Evolutionary conservation across 352 stramenopile genomes (phyloP).

Genomic region (Pythium folliculosum): DNA sequence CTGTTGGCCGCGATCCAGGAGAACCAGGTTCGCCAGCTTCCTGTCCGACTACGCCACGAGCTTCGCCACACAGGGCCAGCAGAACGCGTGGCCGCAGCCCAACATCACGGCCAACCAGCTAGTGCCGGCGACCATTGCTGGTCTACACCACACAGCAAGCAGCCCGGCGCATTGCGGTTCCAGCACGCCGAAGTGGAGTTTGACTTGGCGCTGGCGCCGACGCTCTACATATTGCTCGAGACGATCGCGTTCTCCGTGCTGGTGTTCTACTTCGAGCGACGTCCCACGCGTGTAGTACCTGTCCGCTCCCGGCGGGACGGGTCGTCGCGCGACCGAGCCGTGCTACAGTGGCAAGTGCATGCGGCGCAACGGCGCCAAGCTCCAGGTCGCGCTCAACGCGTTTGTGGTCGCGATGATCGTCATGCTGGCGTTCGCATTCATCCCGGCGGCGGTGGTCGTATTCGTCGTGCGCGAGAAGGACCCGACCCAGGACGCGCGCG

Average conservation of each 20-base stretch:
- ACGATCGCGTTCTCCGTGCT: constrained; percentile 50
- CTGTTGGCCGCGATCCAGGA: constrained; percentile 36
- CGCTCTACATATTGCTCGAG: constrained; percentile 53
- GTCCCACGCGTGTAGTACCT: constrained; percentile 18
- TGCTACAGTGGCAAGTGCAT: constrained; percentile 44
- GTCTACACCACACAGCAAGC: background rate
- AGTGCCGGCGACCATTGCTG: background rate
- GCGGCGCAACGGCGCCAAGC: constrained; percentile 50
- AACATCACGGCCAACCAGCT: constrained; percentile 34
- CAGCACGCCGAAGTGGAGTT: constrained; percentile 51
- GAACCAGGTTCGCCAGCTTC: constrained; percentile 52
- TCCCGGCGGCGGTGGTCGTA: constrained; percentile 62
- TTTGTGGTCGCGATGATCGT: constrained; percentile 64
- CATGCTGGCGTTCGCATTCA: constrained; percentile 70
- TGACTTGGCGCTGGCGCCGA: constrained; percentile 49
- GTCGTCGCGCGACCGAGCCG: constrained; percentile 1
- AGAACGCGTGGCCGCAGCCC: constrained; percentile 27
- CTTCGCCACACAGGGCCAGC: constrained; percentile 27
- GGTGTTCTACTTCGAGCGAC: constrained; percentile 48
- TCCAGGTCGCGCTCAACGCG: constrained; percentile 62
- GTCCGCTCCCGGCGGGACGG: constrained; percentile 5
- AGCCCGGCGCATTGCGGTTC: constrained; percentile 39
- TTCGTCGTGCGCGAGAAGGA: constrained; percentile 71
- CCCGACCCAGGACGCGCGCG: constrained; percentile 63
- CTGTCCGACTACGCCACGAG: constrained; percentile 37